phyloP scores from a whole-genome alignment of 352 stramenopile genomes.

The Achlya hypogyna region DNA sequence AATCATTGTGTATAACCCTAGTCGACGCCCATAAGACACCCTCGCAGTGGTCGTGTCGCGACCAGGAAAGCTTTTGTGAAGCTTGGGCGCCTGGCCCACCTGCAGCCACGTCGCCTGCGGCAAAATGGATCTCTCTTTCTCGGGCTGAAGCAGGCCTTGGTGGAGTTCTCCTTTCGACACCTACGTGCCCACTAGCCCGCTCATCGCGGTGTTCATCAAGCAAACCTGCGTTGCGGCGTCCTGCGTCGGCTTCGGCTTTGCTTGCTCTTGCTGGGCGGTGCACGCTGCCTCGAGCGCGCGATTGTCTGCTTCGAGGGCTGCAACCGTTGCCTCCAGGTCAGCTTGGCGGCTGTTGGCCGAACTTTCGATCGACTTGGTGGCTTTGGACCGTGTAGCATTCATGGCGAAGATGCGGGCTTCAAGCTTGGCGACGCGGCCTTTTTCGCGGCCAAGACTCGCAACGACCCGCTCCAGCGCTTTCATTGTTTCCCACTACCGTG shows the following conservation, averaged over 20 bases:
- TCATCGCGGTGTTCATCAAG: not conserved
- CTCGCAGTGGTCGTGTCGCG: not conserved
- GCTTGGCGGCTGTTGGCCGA: not conserved
- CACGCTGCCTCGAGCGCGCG: not conserved
- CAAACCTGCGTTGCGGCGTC: not conserved
- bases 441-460: slow-evolving; percentile 5
- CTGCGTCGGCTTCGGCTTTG: not conserved
- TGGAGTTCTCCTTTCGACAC: not conserved
- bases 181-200: too few species aligned
- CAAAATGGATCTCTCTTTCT: not conserved
- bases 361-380: not conserved
- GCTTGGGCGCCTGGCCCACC: not conserved
- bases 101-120: not conserved
- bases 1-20: slow-evolving; percentile 19
- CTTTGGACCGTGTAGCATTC: slow-evolving; percentile 5
- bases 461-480: slow-evolving; percentile 9
- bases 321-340: slow-evolving; percentile 5
- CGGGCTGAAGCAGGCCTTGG: not conserved
- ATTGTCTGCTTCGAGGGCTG: slow-evolving; percentile 1
- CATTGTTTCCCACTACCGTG: slow-evolving; percentile 9
- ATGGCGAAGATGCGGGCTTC: slow-evolving; percentile 18
- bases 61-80: slow-evolving; percentile 10
- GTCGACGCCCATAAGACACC: not conserved
- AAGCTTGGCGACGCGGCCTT: slow-evolving; percentile 5
- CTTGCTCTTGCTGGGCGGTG: not conserved